Conservation (phyloP, 345 rosid species). For the Syzygium aqueum region DNA sequence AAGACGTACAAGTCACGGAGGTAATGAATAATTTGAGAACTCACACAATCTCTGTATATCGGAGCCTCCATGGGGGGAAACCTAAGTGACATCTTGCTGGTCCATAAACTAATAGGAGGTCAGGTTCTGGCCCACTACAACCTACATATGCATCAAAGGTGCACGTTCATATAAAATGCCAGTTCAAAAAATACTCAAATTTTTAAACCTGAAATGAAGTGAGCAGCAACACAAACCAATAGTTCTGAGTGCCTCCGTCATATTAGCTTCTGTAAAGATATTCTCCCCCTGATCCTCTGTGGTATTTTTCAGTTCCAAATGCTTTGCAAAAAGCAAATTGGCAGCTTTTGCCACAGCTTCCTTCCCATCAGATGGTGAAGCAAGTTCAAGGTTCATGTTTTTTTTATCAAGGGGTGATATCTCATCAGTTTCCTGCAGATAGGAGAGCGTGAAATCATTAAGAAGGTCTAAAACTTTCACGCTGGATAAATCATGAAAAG, state of each 20-base stretch:
- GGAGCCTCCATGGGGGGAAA: slow-evolving; percentile 92
- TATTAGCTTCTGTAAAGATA: slow-evolving; percentile 52
- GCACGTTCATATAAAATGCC: background rate
- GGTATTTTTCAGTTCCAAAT: slow-evolving; percentile 22
- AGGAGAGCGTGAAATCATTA: background rate
- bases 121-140: slow-evolving; percentile 58
- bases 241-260: slow-evolving; percentile 57
- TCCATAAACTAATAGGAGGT: slow-evolving; percentile 77
- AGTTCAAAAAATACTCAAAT: background rate
- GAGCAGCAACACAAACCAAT: slow-evolving; percentile 41
- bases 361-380: slow-evolving; percentile 70
- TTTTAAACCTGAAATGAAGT: background rate
- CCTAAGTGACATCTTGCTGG: slow-evolving; percentile 85
- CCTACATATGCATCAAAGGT: slow-evolving; percentile 29
- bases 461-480: background rate
- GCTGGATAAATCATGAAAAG: background rate
- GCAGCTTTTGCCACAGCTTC: slow-evolving; percentile 84
- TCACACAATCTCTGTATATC: slow-evolving; percentile 82
- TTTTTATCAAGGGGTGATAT: slow-evolving; percentile 11
- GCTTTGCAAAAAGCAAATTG: slow-evolving; percentile 50
- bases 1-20: background rate
- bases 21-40: slow-evolving; percentile 11
- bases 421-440: slow-evolving; percentile 34
- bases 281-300: slow-evolving; percentile 31
- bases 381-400: slow-evolving; percentile 47